These are phyloP conservation scores for Ogataea pilisensis DNA, from an alignment of 805 yeast genomes.

Conservation along the genomic window DNA sequence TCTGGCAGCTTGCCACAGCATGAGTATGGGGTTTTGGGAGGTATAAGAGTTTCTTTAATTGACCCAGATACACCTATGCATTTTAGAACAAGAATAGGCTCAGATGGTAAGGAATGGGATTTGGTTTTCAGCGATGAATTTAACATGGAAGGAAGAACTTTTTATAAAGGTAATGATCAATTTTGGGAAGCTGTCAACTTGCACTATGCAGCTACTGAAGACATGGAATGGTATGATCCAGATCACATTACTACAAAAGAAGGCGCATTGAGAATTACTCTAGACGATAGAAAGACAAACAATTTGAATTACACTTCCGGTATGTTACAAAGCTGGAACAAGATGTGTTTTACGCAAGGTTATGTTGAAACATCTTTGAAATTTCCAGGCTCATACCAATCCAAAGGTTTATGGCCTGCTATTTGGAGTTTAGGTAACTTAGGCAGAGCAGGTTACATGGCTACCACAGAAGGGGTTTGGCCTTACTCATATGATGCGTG, in stretches of 20 bases:
- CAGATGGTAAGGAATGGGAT: slow-evolving; percentile 57
- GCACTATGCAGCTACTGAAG: slow-evolving; percentile 74
- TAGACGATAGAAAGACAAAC: slow-evolving; percentile 75
- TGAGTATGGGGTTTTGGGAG: slow-evolving; percentile 1
- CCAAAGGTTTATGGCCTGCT: slow-evolving; percentile 86
- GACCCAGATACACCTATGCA: slow-evolving; percentile 61
- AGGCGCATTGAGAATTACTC: slow-evolving; percentile 56
- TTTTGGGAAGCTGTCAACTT: slow-evolving; percentile 75
- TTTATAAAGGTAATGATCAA: slow-evolving; percentile 78
- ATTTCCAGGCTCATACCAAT: slow-evolving; percentile 66
- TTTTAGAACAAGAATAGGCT: slow-evolving; percentile 42
- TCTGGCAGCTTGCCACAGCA: neutral
- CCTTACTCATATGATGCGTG: slow-evolving; percentile 76
- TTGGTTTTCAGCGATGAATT: slow-evolving; percentile 82
- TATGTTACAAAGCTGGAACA: slow-evolving; percentile 87
- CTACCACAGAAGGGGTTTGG: slow-evolving; percentile 83
- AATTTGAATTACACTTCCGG: slow-evolving; percentile 73
- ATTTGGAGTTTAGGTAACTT: slow-evolving; percentile 83
- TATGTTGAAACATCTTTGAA: slow-evolving; percentile 62
- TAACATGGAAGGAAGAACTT: slow-evolving; percentile 74
- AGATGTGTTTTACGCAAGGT: slow-evolving; percentile 77
- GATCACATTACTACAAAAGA: slow-evolving; percentile 68
- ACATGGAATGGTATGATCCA: slow-evolving; percentile 85
- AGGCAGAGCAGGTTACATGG: slow-evolving; percentile 78
- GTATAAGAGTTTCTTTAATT: slow-evolving; percentile 29